Percentiles rank a stretch among this genome's conserved stretches.
phyloP scores from a whole-genome alignment of 805 yeast genomes.

The Saccharomycopsis javanensis region DNA sequence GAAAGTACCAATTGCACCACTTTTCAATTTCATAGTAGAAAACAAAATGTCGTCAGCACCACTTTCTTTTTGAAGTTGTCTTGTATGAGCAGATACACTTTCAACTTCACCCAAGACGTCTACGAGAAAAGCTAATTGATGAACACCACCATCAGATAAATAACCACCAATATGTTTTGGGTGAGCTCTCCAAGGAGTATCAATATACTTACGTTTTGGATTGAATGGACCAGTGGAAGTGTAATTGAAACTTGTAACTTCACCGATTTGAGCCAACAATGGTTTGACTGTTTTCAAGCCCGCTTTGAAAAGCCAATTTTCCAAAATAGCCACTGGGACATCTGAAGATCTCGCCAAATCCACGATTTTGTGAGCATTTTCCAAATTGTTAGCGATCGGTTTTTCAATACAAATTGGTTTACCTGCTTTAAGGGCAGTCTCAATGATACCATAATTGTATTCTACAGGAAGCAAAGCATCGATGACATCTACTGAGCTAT shows the following conservation, averaged over 20 bases:
- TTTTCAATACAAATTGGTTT: slow-evolving; percentile 82
- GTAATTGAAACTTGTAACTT: slow-evolving; percentile 57
- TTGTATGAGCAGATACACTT: slow-evolving; percentile 64
- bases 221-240: slow-evolving; percentile 67
- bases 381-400: slow-evolving; percentile 82
- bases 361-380: slow-evolving; percentile 75
- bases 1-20: slow-evolving; percentile 71
- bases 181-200: slow-evolving; percentile 77
- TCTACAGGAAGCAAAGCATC: slow-evolving; percentile 91
- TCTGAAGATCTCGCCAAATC: slow-evolving; percentile 49
- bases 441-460: slow-evolving; percentile 57
- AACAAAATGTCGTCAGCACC: slow-evolving; percentile 79
- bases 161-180: slow-evolving; percentile 93
- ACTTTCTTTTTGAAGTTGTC: slow-evolving; percentile 63
- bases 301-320: slow-evolving; percentile 74
- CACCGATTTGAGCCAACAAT: slow-evolving; percentile 64
- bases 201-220: slow-evolving; percentile 46
- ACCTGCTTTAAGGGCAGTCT: slow-evolving; percentile 57
- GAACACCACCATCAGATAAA: slow-evolving; percentile 93
- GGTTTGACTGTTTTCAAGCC: slow-evolving; percentile 47
- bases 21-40: slow-evolving; percentile 51
- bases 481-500: slow-evolving; percentile 60
- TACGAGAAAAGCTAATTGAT: slow-evolving; percentile 81
- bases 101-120: slow-evolving; percentile 69
- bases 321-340: slow-evolving; percentile 67